phyloP scores from a whole-genome alignment of 2,329 filamentous ascomycete genomes.

The Colletotrichum limetticola region DNA sequence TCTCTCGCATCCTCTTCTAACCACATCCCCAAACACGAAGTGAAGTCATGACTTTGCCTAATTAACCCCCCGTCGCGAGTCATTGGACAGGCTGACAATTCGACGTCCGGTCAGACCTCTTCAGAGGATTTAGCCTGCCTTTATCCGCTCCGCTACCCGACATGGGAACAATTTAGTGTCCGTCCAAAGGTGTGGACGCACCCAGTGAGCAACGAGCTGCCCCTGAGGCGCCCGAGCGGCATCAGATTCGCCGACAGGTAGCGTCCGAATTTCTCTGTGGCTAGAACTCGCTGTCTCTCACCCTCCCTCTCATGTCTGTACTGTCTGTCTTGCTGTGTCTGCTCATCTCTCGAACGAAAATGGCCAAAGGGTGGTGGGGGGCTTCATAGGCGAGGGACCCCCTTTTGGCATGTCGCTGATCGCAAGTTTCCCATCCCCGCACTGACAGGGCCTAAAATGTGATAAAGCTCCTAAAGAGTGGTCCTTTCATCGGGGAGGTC shows the following conservation, averaged over 20 bases:
- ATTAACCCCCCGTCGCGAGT: conserved; percentile 2
- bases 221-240: neutral
- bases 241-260: neutral
- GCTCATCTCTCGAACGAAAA: neutral
- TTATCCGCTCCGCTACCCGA: neutral
- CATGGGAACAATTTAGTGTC: neutral
- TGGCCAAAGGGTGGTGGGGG: neutral
- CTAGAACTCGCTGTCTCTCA: neutral
- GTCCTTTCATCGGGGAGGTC: conserved; percentile 9
- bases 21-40: neutral
- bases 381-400: neutral
- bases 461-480: neutral
- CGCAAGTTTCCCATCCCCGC: neutral
- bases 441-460: conserved; percentile 10
- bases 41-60: neutral
- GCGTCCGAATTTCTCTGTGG: neutral
- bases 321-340: neutral
- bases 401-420: conserved; percentile 11
- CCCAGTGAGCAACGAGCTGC: conserved; percentile 1
- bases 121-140: neutral
- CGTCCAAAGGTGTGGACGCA: neutral
- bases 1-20: no score
- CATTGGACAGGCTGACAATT: neutral
- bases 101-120: conserved; percentile 5
- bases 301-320: neutral